phyloP scores from a whole-genome alignment of 768 basidiomycete genomes.

The Neoboletus subvelutipes region DNA sequence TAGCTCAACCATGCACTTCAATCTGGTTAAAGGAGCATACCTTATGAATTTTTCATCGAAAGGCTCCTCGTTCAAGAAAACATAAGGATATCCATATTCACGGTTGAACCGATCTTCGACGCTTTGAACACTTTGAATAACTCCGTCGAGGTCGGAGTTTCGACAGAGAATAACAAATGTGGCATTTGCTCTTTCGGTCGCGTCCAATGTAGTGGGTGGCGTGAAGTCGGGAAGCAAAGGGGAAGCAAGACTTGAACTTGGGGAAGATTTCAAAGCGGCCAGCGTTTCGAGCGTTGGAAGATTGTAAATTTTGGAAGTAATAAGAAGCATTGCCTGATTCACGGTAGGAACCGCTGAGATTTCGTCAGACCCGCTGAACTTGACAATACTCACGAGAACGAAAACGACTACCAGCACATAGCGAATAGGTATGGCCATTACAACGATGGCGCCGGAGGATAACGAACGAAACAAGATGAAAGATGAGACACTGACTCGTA shows the following conservation, averaged over 20 bases:
- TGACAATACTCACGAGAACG: slow-evolving; percentile 21
- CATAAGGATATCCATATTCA: slow-evolving; percentile 56
- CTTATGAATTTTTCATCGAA: slow-evolving; percentile 54
- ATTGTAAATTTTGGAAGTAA: slow-evolving; percentile 4
- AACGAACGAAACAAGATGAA: not conserved
- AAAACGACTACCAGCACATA: slow-evolving; percentile 15
- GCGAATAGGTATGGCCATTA: slow-evolving; percentile 23
- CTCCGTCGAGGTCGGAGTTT: slow-evolving; percentile 46
- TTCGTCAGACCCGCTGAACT: no score
- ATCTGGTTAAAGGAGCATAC: slow-evolving; percentile 18
- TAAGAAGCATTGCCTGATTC: slow-evolving; percentile 17
- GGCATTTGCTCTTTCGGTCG: slow-evolving; percentile 46
- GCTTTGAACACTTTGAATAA: slow-evolving; percentile 49
- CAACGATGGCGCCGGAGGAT: not conserved
- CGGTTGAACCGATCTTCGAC: slow-evolving; percentile 63
- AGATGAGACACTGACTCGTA: not conserved
- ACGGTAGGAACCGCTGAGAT: not conserved
- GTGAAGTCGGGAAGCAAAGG: not conserved
- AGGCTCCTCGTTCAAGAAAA: slow-evolving; percentile 63
- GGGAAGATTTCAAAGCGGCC: not conserved
- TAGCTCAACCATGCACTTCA: slow-evolving; percentile 14
- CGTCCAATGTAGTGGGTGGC: not conserved
- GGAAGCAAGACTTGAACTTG: not conserved
- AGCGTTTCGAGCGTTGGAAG: slow-evolving; percentile 1
- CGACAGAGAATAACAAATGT: slow-evolving; percentile 57